Evolutionary conservation across 305 asterid genomes (phyloP).

Genomic region (Fraxinus albicans): DNA sequence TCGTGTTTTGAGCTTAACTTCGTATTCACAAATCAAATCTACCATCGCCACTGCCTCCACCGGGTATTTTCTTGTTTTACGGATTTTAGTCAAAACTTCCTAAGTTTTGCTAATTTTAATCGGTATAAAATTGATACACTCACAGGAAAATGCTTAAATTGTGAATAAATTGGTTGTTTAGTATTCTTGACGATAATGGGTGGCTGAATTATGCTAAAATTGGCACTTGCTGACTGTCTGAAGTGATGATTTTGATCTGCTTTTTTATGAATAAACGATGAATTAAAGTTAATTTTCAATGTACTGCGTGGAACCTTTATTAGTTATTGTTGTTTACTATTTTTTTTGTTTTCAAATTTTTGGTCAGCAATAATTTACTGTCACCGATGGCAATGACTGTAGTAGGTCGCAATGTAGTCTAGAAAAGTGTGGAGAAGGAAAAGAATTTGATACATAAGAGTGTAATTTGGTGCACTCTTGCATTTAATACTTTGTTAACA

Average conservation of each 20-base stretch:
- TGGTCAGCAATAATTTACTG: not conserved
- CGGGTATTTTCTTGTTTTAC: constrained; percentile 12
- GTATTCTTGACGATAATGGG: constrained; percentile 2
- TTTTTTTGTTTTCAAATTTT: not conserved
- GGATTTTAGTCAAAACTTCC: not conserved
- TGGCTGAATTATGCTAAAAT: constrained; percentile 22
- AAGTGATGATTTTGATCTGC: constrained; percentile 18
- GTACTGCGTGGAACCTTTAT: not conserved
- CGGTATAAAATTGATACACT: not conserved
- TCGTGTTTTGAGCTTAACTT: constrained; percentile 20
- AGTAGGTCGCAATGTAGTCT: not conserved
- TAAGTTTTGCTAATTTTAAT: not conserved
- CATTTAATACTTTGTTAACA: not conserved
- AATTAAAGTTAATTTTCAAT: not conserved
- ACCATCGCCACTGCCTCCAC: constrained; percentile 21
- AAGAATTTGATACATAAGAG: not conserved
- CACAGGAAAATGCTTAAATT: not conserved
- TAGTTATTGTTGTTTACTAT: not conserved
- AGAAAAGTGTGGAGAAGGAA: constrained; percentile 5
- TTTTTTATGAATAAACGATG: not conserved
- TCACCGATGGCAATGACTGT: not conserved
- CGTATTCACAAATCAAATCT: constrained; percentile 32
- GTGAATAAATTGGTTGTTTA: not conserved
- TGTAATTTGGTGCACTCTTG: not conserved
- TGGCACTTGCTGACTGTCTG: constrained; percentile 8